Evolutionary conservation across 1,284 basidiomycete genomes (phyloP), one percentile per base, ranked within the genome.

Genomic region (Salmacisia buchloeana): DNA sequence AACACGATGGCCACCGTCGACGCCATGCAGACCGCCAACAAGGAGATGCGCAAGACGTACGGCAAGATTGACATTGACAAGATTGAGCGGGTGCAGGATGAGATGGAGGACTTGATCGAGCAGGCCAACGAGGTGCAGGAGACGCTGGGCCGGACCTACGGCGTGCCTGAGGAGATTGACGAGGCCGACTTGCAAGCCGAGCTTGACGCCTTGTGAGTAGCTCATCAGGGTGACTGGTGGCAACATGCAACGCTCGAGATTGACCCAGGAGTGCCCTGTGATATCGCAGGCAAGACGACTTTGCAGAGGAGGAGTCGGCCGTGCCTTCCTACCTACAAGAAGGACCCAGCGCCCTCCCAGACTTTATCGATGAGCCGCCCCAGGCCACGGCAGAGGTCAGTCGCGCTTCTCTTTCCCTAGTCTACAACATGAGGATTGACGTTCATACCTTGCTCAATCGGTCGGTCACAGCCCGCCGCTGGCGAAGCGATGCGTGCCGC

Each of bases 1-100:
- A 98, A 97, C 79, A 98, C 96, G n/a, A 98, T 99, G 96, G 94
- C 93, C n/a, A 98, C 96, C 0, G 88, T 98, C 25, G 92, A 97
- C 75, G 96, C 93, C 4, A 97, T 99, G 94, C 88, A 92, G 78
- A 81, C 86, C n/a, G 94, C 96, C 21, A 97, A 97, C 83, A 97
- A 96, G 83, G 93, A 97, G 82, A 87, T 99, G 83, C 87, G 87
- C 82, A 92, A 89, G 80, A 94, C 97, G 81, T 99, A 98, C 79
- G 94, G 94, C 59, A 97, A 94, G 82, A 88, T 98, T 69, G 89
- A 98, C 80, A 87, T 99, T 69, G 92, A 96, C 84, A 96, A 97
- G 86, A 97, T 99, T 74, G 96, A 98, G 46, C 57, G 60, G 10
- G 72, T 77, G 62, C 76, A 79, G 61, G 77, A 79, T 80, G 94